Percentiles rank a stretch among this genome's conserved stretches.
phyloP scores from a whole-genome alignment of 1,284 basidiomycete species.

The Cutaneotrichosporon sp. region DNA sequence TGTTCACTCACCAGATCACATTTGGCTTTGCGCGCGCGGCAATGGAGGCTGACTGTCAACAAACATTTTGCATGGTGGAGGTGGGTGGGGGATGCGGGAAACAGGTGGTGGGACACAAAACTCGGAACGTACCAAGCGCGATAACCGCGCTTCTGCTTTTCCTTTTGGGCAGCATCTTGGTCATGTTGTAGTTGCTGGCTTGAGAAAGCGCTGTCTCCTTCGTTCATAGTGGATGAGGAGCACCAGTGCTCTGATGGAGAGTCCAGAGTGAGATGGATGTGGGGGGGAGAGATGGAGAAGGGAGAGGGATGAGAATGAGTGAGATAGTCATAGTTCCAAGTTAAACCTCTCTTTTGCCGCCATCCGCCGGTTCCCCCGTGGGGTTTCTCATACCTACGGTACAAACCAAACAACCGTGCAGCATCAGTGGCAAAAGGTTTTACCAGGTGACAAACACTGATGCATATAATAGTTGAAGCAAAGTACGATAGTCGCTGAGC shows the following conservation, averaged over 20 bases:
- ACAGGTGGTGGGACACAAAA: neutral
- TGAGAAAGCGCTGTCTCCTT: neutral
- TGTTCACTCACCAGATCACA: constrained; percentile 40
- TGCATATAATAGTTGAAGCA: neutral
- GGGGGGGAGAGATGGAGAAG: neutral
- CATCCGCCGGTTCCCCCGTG: too few species aligned
- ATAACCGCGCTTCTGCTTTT: constrained; percentile 42
- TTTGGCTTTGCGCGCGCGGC: constrained; percentile 45
- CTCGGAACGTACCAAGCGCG: constrained; percentile 41
- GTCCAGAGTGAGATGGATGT: neutral
- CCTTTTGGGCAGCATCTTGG: constrained; percentile 11
- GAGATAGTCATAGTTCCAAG: too few species aligned
- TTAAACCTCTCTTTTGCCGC: too few species aligned
- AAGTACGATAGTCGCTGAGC: neutral
- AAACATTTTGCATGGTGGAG: neutral
- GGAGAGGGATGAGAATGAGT: too few species aligned
- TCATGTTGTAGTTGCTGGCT: neutral
- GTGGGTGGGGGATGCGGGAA: neutral
- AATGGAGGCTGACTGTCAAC: constrained; percentile 37
- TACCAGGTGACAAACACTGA: neutral
- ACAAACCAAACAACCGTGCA: neutral
- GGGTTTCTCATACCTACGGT: neutral
- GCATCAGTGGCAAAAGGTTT: too few species aligned
- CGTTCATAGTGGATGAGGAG: neutral
- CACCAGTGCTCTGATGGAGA: neutral